Base-by-base conservation (phyloP, 805 yeast species). In the Blastobotrys americana region DNA sequence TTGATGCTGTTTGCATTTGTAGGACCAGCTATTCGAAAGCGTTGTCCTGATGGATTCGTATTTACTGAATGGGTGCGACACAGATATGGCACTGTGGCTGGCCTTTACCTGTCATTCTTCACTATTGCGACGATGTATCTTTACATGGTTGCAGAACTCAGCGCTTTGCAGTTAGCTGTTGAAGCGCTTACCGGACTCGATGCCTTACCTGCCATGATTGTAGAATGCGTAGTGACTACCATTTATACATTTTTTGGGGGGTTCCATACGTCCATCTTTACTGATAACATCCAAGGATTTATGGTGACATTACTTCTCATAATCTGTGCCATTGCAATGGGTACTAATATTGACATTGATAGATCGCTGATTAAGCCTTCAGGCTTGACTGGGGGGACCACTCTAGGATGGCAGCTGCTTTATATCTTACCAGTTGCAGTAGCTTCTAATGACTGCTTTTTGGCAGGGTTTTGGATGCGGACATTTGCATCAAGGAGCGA, bases 401-500 rank as follows among this genome's bases (percentile, higher is more conserved):
- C 75, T 52, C 69, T 88, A 34, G 95, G 96, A 15, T 88, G 96
- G 94, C 93, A 87, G 70, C 73, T 89, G 51, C 61, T 89, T 27
- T 89, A 87, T 60, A 88, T 89, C 51, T 69, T 89, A 52, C 75
- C 82, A 5, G 82, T 89, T 25, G 96, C 97, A 21, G 84, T 89
- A 58, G 74, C 87, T 45, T 84, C 96, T 27, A 89, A 89, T 57
- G 96, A 87, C 60, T 78, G 89, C 60, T 89, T 89, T 65, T 68
- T 89, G 72, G 76, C 95, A 25, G 96, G 96, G 0, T 88, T 89
- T 62, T 89, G 97, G 97, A 68, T 89, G 49, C 73, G 97, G 58
- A 85, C 97, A 0, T 89, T 89, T 69, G 95, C 97, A 4, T 81
- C 95, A 4, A 77, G 77, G 51, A 68, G 86, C 5, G 78, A 88